A percentile compares a stretch with the other conserved stretches of the same genome.
Conservation (phyloP, 768 basidiomycete genomes). For the Astraeus odoratus region DNA sequence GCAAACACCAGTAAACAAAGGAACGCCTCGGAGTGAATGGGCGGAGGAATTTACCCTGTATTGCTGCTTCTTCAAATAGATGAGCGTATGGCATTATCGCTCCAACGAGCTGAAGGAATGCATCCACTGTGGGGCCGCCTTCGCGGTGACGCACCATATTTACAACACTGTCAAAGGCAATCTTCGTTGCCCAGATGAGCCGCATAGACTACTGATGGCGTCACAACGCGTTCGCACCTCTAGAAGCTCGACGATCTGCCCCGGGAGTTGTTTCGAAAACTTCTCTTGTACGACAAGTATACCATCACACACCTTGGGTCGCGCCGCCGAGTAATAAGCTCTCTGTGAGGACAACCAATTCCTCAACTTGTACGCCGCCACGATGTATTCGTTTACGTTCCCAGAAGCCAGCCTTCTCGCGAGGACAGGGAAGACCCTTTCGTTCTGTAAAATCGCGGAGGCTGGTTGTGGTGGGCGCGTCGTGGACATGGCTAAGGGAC, state of each 20-base stretch:
- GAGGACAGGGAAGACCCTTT: constrained; percentile 33
- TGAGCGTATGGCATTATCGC: constrained; percentile 14
- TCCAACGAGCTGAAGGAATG: constrained; percentile 14
- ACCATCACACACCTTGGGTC: constrained; percentile 37
- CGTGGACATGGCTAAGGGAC: no score
- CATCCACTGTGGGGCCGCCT: constrained; percentile 3
- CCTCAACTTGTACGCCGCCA: constrained; percentile 31
- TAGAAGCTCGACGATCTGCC: constrained; percentile 46
- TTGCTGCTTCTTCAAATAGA: constrained; percentile 16
- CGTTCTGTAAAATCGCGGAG: constrained; percentile 15
- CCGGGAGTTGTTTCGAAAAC: constrained; percentile 1
- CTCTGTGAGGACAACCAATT: constrained; percentile 40
- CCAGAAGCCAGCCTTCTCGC: constrained; percentile 26
- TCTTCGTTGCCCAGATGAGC: constrained; percentile 10
- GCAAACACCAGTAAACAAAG: not conserved
- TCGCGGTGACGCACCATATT: constrained; percentile 5
- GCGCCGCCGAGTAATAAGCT: constrained; percentile 47
- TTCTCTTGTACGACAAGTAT: not conserved
- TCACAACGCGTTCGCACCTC: constrained; percentile 30
- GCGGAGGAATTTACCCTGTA: constrained; percentile 14
- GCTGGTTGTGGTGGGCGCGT: no score
- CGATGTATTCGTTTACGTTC: constrained; percentile 17
- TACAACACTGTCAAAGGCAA: constrained; percentile 15
- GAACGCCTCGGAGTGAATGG: not conserved
- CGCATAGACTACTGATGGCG: constrained; percentile 15